phyloP scores from a whole-genome alignment of 2,329 filamentous ascomycete genomes.

The Chalaropsis thielavioides region DNA sequence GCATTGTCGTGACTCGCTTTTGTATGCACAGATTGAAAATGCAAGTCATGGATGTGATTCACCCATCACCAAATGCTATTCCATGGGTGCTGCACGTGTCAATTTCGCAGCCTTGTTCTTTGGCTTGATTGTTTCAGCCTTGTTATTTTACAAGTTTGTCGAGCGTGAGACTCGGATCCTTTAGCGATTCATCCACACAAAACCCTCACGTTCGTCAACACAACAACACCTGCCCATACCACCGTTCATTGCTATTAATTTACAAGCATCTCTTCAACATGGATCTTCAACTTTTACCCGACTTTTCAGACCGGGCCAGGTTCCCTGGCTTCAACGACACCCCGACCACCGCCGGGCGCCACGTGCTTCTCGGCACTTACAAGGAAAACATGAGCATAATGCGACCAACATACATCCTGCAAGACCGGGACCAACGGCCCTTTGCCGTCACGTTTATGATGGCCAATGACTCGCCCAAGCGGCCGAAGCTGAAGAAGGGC shows the following conservation, averaged over 20 bases:
- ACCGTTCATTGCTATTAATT: neutral
- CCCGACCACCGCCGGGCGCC: constrained; percentile 19
- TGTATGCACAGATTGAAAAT: too few species aligned
- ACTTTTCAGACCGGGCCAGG: constrained; percentile 23
- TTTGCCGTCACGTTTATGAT: constrained; percentile 36
- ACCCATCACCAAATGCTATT: too few species aligned
- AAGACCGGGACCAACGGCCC: constrained; percentile 27
- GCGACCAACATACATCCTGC: constrained; percentile 34
- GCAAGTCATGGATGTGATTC: too few species aligned
- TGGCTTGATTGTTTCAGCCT: constrained; percentile 5
- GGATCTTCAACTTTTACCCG: constrained; percentile 15
- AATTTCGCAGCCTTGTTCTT: neutral
- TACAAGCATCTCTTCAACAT: neutral
- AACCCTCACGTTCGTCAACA: too few species aligned
- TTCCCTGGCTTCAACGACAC: constrained; percentile 27
- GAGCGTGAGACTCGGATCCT: neutral
- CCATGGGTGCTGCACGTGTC: neutral
- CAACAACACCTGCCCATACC: too few species aligned
- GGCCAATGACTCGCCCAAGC: constrained; percentile 23
- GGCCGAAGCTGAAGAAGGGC: constrained; percentile 29
- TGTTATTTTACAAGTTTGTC: neutral
- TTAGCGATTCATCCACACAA: neutral
- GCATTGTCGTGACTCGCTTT: too few species aligned
- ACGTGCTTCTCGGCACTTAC: constrained; percentile 28
- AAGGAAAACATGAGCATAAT: constrained; percentile 36